Evolutionary conservation across 177 flowering plant genomes (phyloP), one percentile per base, ranked within the genome.

Genomic region (Vitis hybrid): DNA sequence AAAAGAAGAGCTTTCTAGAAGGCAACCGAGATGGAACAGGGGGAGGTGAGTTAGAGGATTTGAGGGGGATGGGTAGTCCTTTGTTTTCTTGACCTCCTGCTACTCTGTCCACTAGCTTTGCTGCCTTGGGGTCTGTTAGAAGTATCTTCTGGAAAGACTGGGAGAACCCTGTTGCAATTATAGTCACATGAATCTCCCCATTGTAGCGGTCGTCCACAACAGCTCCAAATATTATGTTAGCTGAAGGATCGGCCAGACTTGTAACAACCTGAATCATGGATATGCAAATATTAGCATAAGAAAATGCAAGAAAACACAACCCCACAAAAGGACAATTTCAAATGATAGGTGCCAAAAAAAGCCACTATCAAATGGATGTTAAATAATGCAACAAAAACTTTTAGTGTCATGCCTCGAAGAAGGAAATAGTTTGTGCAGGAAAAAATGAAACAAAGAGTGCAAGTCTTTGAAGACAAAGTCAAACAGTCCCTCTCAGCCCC

Each of bases 161-260:
- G 0, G 98, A 89, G 74, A 92, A 95, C 65, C 98, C 98, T 14
- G 99, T 95, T 1, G 98, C 99, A 70, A 93, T 90, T 1, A 95
- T 91, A 1, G 98, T 95, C 56, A 94, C 98, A 57, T 89, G 97
- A 67, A 95, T 87, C 78, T 90, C 98, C 28, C 99, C 99, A 67
- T 82, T 90, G 81, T 89, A 95, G 31, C 97, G 90, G 31, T 93
- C 98, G 76, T 95, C 99, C 64, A 93, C 98, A 59, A 93, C 99
- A 31, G 97, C 98, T 10, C 98, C 99, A 72, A 95, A 94, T 73
- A 95, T 94, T 66, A 95, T 95, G 84, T 95, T 93, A 1, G 99
- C 98, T 1, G 97, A 89, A n/a, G 98, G 98, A 81, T 95, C 99
- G 13, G 99, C 99, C 76, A 95, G 81, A 81, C 97, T 93, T 51